A percentile compares a stretch with the other conserved stretches of the same genome.
Evolutionary conservation across 352 stramenopile species (phyloP).

Genomic region (Pelagophyceae sp.): DNA sequence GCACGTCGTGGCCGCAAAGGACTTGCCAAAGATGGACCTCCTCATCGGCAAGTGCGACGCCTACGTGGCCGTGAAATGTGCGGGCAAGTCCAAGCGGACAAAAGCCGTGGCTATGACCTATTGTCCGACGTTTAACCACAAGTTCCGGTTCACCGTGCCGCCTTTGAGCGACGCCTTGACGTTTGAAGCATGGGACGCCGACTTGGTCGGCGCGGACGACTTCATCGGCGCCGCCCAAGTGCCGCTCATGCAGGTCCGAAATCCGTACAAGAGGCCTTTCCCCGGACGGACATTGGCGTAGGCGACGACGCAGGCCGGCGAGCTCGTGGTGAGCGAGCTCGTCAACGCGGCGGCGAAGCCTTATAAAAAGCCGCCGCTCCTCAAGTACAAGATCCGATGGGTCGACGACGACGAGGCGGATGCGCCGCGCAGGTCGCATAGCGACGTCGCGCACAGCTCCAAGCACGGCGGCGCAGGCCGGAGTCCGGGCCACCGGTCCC

Average conservation of each 20-base stretch:
- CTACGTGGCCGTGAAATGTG: not conserved
- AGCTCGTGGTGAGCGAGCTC: too few species aligned
- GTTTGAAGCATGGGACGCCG: not conserved
- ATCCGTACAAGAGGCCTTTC: too few species aligned
- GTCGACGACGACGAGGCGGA: too few species aligned
- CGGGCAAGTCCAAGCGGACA: not conserved
- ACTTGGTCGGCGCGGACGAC: not conserved
- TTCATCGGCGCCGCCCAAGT: not conserved
- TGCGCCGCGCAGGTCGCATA: too few species aligned
- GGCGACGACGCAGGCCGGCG: too few species aligned
- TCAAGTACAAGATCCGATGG: too few species aligned
- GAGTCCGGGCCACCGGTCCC: too few species aligned
- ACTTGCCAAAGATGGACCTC: constrained; percentile 3
- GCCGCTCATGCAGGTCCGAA: not conserved
- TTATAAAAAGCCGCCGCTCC: too few species aligned
- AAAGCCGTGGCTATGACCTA: not conserved
- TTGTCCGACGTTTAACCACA: not conserved
- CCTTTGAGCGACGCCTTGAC: not conserved
- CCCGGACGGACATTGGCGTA: too few species aligned
- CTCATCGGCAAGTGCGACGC: not conserved
- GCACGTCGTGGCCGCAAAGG: not conserved
- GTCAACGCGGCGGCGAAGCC: too few species aligned
- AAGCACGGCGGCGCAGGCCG: too few species aligned
- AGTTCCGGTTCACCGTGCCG: not conserved
- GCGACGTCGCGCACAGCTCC: too few species aligned